Evolutionary conservation across 1,284 basidiomycete genomes (phyloP).

Genomic region (Cryptococcus neoformans): DNA sequence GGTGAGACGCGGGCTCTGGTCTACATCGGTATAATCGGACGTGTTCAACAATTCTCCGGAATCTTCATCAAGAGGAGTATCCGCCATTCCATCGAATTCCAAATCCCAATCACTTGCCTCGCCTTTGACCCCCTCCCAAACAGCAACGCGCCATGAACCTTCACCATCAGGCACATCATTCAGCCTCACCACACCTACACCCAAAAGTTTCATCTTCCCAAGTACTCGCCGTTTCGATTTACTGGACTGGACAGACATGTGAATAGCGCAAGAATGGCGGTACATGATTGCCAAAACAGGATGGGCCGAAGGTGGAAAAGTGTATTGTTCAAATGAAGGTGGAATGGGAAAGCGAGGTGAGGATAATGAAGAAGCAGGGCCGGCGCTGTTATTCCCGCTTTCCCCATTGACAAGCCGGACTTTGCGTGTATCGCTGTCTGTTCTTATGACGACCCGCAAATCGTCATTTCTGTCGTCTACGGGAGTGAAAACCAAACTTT

Average conservation of each 20-base stretch:
- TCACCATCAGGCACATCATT: conserved; percentile 34
- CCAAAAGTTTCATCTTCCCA: conserved; percentile 40
- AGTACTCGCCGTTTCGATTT: conserved; percentile 22
- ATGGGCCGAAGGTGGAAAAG: neutral
- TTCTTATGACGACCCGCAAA: neutral
- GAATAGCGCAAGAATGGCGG: conserved; percentile 40
- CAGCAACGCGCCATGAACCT: conserved; percentile 6
- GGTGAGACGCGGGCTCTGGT: neutral
- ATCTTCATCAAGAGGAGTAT: neutral
- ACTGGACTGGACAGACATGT: conserved; percentile 37
- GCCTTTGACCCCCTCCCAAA: conserved; percentile 23
- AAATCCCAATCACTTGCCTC: neutral
- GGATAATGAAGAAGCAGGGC: neutral
- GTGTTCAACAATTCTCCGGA: neutral
- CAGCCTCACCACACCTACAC: conserved; percentile 33
- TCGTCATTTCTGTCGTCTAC: neutral
- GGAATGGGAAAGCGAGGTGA: neutral
- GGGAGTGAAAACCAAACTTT: neutral
- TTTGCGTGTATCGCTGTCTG: neutral
- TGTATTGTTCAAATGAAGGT: neutral
- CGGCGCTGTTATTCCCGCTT: neutral
- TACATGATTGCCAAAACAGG: conserved; percentile 41
- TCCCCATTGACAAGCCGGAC: neutral
- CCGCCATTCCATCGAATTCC: neutral
- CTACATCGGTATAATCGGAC: neutral